Base-by-base conservation (phyloP, 768 basidiomycete species). In the Lentinus tigrinus region DNA sequence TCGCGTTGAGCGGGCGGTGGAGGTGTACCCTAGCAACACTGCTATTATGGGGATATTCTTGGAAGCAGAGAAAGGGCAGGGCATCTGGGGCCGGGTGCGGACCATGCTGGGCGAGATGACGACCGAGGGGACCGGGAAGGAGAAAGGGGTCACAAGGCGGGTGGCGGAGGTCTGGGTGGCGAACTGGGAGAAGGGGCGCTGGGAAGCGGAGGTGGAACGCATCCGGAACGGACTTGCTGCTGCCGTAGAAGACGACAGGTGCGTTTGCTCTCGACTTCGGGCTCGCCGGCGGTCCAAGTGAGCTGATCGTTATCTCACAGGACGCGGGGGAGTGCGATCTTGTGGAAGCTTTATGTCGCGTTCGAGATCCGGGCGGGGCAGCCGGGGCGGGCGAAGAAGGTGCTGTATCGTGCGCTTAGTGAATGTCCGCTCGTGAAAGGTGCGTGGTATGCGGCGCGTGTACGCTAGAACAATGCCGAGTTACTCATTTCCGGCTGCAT, bases 361-460 rank as follows among this genome's bases (percentile, higher is more conserved):
- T 84, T 93, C 59, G 91, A 93, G 77, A 86, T 91, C 44, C 81
- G 81, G 56, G 74, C 74, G 16, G 83, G 81, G 4, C 74, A 86
- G 56, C 66, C 84, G 46, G 69, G 82, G 63, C 77, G 77, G 47
- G 91, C 89, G 19, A 93, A 91, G 73, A 84, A 78, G 61, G 62
- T 91, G 47, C 70, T 93, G n/a, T 89, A 84, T 68, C 81, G 88
- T 43, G 91, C 89, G 3, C 77, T 92, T 31, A 75, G 80, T 37
- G 88, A 90, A 70, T 92, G 89, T 64, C 89, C 91, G 1, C 69
- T 91, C 31, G 77, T 77, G 9, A 93, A 93, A 80, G 89, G 91
- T 88, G 50, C 40, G 71, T 63, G 23, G 40, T 56, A 40, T 21
- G 54, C 17, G 53, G 28, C 46, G 50, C 48, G 54, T 56, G 56